Evolutionary conservation across 2,329 filamentous ascomycete genomes (phyloP).

Genomic region (Alternaria metachromatica): DNA sequence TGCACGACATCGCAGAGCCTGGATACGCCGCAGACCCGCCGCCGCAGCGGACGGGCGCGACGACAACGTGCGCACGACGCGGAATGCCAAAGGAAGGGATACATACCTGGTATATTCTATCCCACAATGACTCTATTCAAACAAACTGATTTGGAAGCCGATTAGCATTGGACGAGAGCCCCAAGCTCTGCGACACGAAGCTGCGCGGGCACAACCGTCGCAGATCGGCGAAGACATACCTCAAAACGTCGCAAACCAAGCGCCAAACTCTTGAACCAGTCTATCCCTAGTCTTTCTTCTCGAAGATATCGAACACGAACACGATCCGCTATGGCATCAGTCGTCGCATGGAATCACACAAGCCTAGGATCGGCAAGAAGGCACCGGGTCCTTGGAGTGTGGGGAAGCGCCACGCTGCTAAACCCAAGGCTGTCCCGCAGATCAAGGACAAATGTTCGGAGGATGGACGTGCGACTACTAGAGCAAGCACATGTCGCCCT

Average conservation of each 20-base stretch:
- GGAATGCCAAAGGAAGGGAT: not conserved
- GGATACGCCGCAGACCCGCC: not conserved
- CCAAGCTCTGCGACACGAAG: constrained; percentile 5
- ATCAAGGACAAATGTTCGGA: constrained; percentile 36
- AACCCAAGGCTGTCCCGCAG: constrained; percentile 38
- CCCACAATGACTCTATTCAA: constrained; percentile 34
- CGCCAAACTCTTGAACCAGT: constrained; percentile 51
- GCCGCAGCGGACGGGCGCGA: not conserved
- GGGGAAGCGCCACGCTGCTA: constrained; percentile 48
- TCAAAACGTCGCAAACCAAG: constrained; percentile 44
- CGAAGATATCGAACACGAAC: constrained; percentile 45
- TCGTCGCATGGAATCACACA: constrained; percentile 43
- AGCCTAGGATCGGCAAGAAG: constrained; percentile 37
- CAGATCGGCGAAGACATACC: constrained; percentile 33
- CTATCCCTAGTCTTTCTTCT: constrained; percentile 52
- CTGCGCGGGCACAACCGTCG: constrained; percentile 6
- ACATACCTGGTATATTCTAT: constrained; percentile 41
- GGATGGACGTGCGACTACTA: constrained; percentile 41
- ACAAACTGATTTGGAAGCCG: constrained; percentile 33
- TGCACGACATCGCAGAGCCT: not conserved
- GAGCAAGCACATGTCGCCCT: constrained; percentile 48
- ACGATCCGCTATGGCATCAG: constrained; percentile 46
- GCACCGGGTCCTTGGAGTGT: constrained; percentile 43
- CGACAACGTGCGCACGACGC: not conserved
- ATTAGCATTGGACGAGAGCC: constrained; percentile 37